Evolutionary conservation across 129 eudicot genomes (phyloP).

Genomic region (Escallonia rubra): DNA sequence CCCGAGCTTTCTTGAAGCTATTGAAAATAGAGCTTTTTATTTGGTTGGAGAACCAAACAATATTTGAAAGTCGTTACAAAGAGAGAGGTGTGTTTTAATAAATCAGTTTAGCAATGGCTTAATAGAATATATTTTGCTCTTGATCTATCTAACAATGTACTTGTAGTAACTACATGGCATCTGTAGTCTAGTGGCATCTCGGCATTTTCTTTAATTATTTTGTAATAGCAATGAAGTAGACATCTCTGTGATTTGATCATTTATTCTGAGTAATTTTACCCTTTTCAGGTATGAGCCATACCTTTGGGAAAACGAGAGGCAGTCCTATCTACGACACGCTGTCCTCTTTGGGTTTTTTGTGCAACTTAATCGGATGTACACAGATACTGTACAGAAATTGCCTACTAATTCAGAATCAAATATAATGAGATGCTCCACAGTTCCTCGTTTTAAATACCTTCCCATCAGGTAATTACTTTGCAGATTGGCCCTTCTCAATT

Average conservation of each 20-base stretch:
- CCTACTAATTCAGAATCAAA: slow-evolving; percentile 89
- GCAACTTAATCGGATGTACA: slow-evolving; percentile 77
- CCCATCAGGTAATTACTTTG: slow-evolving; percentile 68
- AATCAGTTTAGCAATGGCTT: neutral
- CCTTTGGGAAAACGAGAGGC: slow-evolving; percentile 96
- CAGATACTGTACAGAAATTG: slow-evolving; percentile 65
- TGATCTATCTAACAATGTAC: neutral
- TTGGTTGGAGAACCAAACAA: no score
- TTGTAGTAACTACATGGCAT: neutral
- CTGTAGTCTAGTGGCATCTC: neutral
- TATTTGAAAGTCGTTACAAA: neutral
- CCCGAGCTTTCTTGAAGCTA: no score
- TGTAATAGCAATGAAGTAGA: neutral
- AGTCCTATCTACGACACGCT: slow-evolving; percentile 80
- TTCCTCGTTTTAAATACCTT: slow-evolving; percentile 95
- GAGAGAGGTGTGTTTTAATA: neutral
- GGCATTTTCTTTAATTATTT: neutral
- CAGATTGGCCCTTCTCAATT: neutral
- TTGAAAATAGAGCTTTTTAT: no score
- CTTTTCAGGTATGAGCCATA: slow-evolving; percentile 84
- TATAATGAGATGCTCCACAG: slow-evolving; percentile 84
- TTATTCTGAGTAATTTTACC: slow-evolving; percentile 4
- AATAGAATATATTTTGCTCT: neutral
- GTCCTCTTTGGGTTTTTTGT: slow-evolving; percentile 96
- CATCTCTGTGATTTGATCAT: slow-evolving; percentile 9